Evolutionary conservation across 345 rosid species (phyloP).

Genomic region (Nephelium lappaceum): DNA sequence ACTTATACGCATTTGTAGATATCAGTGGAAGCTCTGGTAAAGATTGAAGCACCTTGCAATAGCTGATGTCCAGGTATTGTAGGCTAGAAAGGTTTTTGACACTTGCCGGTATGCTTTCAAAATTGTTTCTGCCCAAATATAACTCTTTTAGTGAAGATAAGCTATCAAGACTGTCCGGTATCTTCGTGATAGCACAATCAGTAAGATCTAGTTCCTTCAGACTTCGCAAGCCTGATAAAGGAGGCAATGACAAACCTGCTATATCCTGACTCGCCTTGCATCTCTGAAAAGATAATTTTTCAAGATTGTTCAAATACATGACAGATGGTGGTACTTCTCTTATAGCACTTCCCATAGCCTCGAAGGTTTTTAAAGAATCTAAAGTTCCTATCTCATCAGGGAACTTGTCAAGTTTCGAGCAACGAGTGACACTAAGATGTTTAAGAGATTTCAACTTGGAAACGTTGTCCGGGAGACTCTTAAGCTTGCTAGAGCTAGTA

Average conservation of each 20-base stretch:
- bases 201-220: neutral
- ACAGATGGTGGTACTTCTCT: no score
- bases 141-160: neutral
- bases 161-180: neutral
- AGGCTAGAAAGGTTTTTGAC: neutral
- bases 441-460: no score
- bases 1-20: neutral
- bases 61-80: neutral
- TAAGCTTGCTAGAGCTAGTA: no score
- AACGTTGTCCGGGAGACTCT: no score
- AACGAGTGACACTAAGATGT: no score
- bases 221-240: neutral
- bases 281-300: no score
- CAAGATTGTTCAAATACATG: no score
- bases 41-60: slow-evolving; percentile 1
- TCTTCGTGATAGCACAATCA: neutral
- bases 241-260: neutral
- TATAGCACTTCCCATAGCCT: no score
- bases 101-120: neutral
- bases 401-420: no score
- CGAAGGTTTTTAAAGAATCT: no score
- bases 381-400: no score
- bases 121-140: neutral
- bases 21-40: neutral
- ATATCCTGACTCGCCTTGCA: no score